phyloP scores from a whole-genome alignment of 163 green algal genomes.

The Smithsoniella earleae region DNA sequence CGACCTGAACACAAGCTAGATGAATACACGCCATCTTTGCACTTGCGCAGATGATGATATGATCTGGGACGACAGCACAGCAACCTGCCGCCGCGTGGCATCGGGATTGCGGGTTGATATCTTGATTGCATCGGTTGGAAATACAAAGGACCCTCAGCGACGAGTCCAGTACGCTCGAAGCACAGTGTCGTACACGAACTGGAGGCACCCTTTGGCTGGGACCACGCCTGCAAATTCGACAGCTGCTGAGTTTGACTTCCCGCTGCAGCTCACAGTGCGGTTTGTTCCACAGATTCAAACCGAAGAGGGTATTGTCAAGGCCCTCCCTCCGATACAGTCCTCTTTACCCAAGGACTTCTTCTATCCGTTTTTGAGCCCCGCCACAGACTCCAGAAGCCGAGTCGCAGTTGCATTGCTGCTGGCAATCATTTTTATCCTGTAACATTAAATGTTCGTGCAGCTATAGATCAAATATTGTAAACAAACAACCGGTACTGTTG shows the following conservation, averaged over 20 bases:
- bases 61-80: constrained; percentile 2
- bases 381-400: too few species aligned
- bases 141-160: not conserved
- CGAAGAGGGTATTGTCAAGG: not conserved
- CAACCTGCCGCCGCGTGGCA: not conserved
- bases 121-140: not conserved
- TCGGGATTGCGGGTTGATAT: not conserved
- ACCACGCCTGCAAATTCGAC: not conserved
- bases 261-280: not conserved
- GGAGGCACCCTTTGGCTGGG: constrained; percentile 7
- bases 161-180: constrained; percentile 9
- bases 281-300: not conserved
- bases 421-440: not conserved
- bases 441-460: not conserved
- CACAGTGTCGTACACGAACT: not conserved
- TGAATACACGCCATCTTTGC: not conserved
- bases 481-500: not conserved
- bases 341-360: constrained; percentile 24
- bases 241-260: constrained; percentile 1
- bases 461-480: not conserved
- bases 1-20: not conserved
- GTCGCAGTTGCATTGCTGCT: too few species aligned
- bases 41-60: constrained; percentile 11
- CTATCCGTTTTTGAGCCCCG: constrained; percentile 4
- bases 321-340: constrained; percentile 6